Evolutionary conservation across 2,329 filamentous ascomycete genomes (phyloP).

Genomic region (Dothiorella sarmentorum): DNA sequence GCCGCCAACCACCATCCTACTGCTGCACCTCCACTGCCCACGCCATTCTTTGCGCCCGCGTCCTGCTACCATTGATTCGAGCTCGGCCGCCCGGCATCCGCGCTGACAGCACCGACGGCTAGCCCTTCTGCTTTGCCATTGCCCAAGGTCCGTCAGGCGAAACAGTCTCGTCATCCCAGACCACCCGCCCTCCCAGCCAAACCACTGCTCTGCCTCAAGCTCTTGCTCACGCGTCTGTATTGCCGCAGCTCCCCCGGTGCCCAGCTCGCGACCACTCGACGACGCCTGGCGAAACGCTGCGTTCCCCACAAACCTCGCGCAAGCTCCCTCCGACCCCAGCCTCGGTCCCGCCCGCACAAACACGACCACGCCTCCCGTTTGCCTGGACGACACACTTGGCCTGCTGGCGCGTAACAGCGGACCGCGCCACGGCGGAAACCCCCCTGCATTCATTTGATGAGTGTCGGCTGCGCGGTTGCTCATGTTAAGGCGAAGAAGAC

Average conservation of each 20-base stretch:
- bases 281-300: background rate
- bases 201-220: slow-evolving; percentile 6
- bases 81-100: slow-evolving; percentile 7
- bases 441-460: slow-evolving; percentile 18
- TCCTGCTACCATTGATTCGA: slow-evolving; percentile 9
- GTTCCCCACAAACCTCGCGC: slow-evolving; percentile 1
- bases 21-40: slow-evolving; percentile 5
- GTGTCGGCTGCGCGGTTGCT: slow-evolving; percentile 20
- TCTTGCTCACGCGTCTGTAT: slow-evolving; percentile 10
- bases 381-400: slow-evolving; percentile 1
- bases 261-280: background rate
- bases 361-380: background rate
- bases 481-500: slow-evolving; percentile 51
- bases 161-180: slow-evolving; percentile 18
- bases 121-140: background rate
- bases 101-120: slow-evolving; percentile 3
- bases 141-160: slow-evolving; percentile 16
- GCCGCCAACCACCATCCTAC: slow-evolving; percentile 2
- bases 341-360: slow-evolving; percentile 6
- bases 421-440: slow-evolving; percentile 5
- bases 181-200: slow-evolving; percentile 13
- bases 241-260: background rate
- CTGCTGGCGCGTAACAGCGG: slow-evolving; percentile 9
- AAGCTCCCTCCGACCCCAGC: background rate
- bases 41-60: slow-evolving; percentile 18